phyloP scores from a whole-genome alignment of 495 filamentous ascomycete species.

The Aspergillus cavernicola region DNA sequence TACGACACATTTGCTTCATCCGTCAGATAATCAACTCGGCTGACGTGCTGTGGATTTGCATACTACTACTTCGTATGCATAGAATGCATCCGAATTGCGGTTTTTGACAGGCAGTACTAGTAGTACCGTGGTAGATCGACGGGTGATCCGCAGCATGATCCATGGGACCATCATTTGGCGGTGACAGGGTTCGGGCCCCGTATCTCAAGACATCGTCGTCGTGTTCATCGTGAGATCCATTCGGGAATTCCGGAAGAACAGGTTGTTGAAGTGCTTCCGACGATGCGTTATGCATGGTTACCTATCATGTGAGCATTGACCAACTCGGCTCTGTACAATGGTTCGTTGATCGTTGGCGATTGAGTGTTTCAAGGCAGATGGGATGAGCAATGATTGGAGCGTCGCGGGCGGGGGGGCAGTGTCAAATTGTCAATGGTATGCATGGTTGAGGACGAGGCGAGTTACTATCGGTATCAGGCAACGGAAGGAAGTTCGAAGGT shows the following conservation, averaged over 20 bases:
- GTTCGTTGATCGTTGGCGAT: slow-evolving; percentile 8
- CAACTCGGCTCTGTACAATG: slow-evolving; percentile 8
- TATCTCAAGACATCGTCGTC: slow-evolving; percentile 17
- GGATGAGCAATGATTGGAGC: slow-evolving; percentile 3
- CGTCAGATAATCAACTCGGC: neutral
- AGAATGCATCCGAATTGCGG: neutral
- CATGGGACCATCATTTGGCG: slow-evolving; percentile 26
- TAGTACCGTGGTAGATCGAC: neutral
- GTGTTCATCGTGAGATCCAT: slow-evolving; percentile 36
- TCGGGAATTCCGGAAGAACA: slow-evolving; percentile 38
- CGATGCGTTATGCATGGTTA: slow-evolving; percentile 11
- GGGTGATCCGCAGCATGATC: slow-evolving; percentile 9
- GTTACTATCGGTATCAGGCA: slow-evolving; percentile 3
- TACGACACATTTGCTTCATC: slow-evolving; percentile 12
- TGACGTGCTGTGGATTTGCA: neutral
- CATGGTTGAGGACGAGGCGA: slow-evolving; percentile 9
- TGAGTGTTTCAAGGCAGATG: slow-evolving; percentile 3
- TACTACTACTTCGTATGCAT: slow-evolving; percentile 7
- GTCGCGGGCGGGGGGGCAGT: neutral
- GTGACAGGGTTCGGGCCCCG: slow-evolving; percentile 11
- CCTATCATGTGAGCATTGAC: slow-evolving; percentile 21
- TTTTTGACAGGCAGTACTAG: neutral
- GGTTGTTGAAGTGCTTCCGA: slow-evolving; percentile 19
- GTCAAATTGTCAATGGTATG: slow-evolving; percentile 8
- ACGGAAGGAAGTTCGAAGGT: too few relatives aligned